Conservation (phyloP, 2,329 filamentous ascomycete species). For the Xylaria hypoxylon region DNA sequence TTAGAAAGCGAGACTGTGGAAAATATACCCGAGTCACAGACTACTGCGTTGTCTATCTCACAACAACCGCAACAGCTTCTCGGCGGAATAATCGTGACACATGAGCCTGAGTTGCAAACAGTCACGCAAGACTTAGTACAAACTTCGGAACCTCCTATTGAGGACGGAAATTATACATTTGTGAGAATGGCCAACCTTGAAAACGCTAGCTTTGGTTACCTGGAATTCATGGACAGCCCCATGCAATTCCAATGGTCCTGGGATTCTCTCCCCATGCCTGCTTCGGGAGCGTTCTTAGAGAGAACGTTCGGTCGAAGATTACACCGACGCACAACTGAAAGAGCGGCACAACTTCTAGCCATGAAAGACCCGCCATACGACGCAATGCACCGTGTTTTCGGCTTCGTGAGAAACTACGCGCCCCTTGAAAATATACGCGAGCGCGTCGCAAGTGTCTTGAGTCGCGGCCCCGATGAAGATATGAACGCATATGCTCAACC, state of each 20-base stretch:
- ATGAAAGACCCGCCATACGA: slow-evolving; percentile 61
- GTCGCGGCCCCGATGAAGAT: slow-evolving; percentile 53
- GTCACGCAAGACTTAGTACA: slow-evolving; percentile 12
- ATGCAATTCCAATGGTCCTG: slow-evolving; percentile 50
- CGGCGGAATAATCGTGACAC: slow-evolving; percentile 36
- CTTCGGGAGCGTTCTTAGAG: slow-evolving; percentile 62
- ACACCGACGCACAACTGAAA: slow-evolving; percentile 73
- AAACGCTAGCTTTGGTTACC: slow-evolving; percentile 64
- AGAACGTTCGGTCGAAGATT: slow-evolving; percentile 78
- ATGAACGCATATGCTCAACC: slow-evolving; percentile 71
- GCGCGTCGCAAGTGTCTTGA: slow-evolving; percentile 54
- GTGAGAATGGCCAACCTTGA: slow-evolving; percentile 63
- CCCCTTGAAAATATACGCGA: slow-evolving; percentile 60
- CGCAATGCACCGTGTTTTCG: slow-evolving; percentile 70
- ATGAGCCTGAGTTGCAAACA: slow-evolving; percentile 31
- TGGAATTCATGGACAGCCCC: slow-evolving; percentile 43
- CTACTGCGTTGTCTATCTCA: background rate
- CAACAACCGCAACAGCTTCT: slow-evolving; percentile 35
- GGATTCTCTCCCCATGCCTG: slow-evolving; percentile 51
- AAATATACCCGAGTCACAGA: background rate
- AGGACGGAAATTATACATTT: slow-evolving; percentile 57
- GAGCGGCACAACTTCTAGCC: slow-evolving; percentile 68
- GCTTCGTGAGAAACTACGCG: slow-evolving; percentile 74
- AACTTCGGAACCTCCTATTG: slow-evolving; percentile 9
- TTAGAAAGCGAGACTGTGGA: background rate